Percentiles rank a stretch among this genome's conserved stretches.
Conservation (phyloP, 2,329 filamentous ascomycete species). For the Gremmenia infestans region DNA sequence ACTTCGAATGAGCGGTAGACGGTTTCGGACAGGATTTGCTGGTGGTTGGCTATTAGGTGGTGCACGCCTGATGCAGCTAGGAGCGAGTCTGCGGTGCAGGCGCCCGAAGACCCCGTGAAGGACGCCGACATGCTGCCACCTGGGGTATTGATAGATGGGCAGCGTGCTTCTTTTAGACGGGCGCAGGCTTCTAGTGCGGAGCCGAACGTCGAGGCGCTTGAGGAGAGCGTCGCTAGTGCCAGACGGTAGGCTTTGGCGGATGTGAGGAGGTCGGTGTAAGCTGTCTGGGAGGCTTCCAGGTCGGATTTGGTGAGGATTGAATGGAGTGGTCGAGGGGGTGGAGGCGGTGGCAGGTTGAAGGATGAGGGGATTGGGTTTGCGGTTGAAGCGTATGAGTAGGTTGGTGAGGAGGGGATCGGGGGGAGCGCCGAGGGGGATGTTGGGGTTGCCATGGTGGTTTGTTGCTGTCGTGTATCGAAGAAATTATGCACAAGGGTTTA, state of each 20-base stretch:
- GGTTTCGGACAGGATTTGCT: constrained; percentile 64
- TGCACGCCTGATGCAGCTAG: constrained; percentile 60
- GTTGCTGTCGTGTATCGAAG: no score
- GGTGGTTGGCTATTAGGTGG: constrained; percentile 64
- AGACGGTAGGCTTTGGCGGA: constrained; percentile 60
- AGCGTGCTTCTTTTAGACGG: constrained; percentile 61
- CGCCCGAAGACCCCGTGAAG: constrained; percentile 41
- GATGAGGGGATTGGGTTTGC: constrained; percentile 51
- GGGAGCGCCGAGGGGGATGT: constrained; percentile 52
- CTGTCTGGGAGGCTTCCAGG: constrained; percentile 56
- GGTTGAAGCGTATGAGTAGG: constrained; percentile 59
- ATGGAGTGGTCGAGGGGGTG: constrained; percentile 51
- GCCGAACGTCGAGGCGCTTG: constrained; percentile 58
- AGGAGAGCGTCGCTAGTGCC: constrained; percentile 56
- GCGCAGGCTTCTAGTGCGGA: constrained; percentile 62
- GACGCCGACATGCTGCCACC: constrained; percentile 31
- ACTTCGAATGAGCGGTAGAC: constrained; percentile 66
- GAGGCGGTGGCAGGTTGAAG: constrained; percentile 56
- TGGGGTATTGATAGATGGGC: constrained; percentile 46
- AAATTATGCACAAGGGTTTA: no score
- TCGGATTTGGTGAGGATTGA: constrained; percentile 59
- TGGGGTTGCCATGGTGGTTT: constrained; percentile 21
- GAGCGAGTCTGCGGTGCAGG: constrained; percentile 59
- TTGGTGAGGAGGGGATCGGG: constrained; percentile 57
- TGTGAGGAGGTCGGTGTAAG: constrained; percentile 57